phyloP scores from a whole-genome alignment of 1,139 yeast genomes.

The Barnettozyma hawaiiensis region DNA sequence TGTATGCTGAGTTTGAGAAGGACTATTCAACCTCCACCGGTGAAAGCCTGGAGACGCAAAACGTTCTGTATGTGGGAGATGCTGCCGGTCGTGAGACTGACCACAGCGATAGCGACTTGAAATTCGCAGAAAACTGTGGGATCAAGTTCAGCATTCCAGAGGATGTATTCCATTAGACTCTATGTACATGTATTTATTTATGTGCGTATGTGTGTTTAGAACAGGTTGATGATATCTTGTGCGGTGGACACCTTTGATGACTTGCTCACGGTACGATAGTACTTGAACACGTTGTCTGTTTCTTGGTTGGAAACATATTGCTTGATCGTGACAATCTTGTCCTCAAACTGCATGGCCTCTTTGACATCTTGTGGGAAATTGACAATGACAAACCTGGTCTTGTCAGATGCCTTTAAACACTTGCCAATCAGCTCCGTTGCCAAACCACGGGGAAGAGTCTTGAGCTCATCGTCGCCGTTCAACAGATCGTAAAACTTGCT shows the following conservation, averaged over 20 bases:
- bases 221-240: constrained; percentile 17
- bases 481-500: constrained; percentile 37
- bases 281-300: constrained; percentile 41
- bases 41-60: constrained; percentile 32
- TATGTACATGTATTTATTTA: not conserved
- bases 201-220: no score
- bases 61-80: constrained; percentile 82
- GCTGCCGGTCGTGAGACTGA: constrained; percentile 85
- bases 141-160: constrained; percentile 67
- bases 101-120: constrained; percentile 70
- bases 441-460: constrained; percentile 48
- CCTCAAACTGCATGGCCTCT: constrained; percentile 46
- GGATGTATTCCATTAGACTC: constrained; percentile 20
- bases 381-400: constrained; percentile 39
- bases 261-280: constrained; percentile 53
- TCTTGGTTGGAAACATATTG: constrained; percentile 25
- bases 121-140: constrained; percentile 56
- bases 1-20: constrained; percentile 51
- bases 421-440: constrained; percentile 50
- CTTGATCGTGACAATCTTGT: constrained; percentile 35
- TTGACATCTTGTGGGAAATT: constrained; percentile 54
- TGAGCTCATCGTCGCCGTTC: constrained; percentile 25
- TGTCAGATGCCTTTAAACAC: constrained; percentile 33
- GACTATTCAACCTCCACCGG: constrained; percentile 25
- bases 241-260: constrained; percentile 17